Conservation (phyloP, 495 filamentous ascomycete genomes). For the Penicillium samsonianum region DNA sequence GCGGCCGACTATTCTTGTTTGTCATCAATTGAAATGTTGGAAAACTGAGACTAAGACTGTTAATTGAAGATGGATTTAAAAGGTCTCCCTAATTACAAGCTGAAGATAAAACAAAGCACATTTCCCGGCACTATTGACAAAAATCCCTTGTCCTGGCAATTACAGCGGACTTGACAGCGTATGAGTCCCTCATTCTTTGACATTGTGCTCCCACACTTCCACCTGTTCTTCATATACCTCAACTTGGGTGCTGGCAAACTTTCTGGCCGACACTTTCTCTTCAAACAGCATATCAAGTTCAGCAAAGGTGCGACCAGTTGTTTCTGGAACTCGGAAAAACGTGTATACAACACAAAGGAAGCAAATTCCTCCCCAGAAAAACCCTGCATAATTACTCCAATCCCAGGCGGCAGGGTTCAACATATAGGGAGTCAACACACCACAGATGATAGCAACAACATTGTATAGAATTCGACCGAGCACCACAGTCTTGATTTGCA, state of each 20-base stretch:
- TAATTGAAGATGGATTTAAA: too few species aligned
- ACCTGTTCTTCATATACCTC: background rate
- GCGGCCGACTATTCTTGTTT: too few species aligned
- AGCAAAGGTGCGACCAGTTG: background rate
- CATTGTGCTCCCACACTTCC: background rate
- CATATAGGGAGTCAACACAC: background rate
- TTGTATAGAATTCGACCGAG: constrained; percentile 63
- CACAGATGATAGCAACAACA: constrained; percentile 4
- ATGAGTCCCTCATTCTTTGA: background rate
- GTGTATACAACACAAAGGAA: background rate
- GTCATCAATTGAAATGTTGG: too few species aligned
- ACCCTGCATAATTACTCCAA: background rate
- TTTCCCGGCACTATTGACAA: too few species aligned
- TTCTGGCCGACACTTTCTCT: background rate
- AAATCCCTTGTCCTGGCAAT: background rate
- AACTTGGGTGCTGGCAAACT: background rate
- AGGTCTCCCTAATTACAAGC: too few species aligned
- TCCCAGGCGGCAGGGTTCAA: background rate
- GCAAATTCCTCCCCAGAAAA: background rate
- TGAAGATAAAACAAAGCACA: too few species aligned
- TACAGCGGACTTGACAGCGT: too few species aligned
- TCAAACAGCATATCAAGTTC: constrained; percentile 1
- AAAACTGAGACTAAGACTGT: too few species aligned
- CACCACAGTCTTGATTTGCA: constrained; percentile 64
- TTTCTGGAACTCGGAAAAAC: background rate